Base-by-base conservation (phyloP, 2,329 filamentous ascomycete species). In the Curvularia sp. region DNA sequence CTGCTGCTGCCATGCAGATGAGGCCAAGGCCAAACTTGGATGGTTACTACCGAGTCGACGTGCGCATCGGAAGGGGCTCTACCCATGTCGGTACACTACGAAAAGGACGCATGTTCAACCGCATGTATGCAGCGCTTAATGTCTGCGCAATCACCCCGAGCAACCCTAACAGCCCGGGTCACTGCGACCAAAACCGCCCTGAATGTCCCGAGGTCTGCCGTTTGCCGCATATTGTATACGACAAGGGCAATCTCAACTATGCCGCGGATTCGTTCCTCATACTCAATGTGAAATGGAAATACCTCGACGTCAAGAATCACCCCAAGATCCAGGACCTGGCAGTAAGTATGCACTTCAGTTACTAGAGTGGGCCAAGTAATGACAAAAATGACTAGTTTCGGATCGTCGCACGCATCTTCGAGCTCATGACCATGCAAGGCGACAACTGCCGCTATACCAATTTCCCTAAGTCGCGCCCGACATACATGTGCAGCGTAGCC, bases 21-120 rank as follows among this genome's bases (percentile, higher is more conserved):
- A 38, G 20, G 22, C 20, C 30, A 20, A 4, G 10, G 3, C 50
- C 50, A 4, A 47, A 58, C 15, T 31, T 58, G 24, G 20, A 55
- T 4, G 51, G 39, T 13, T 54, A 52, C 38, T 58, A 58, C 20
- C 44, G 30, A 5, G 7, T 58, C 8, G 55, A 58, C 28, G 30
- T 58, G 10, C 55, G 55, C 4, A 22, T 58, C 5, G 51, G 55
- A 30, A 9, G 26, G 9, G 22, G 15, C 2, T 28, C 30, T 2
- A 55, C 51, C 12, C 51, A 58, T 38, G 26, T 28, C 13, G 55
- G 55, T 26, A 58, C 51, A 13, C 53, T 58, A n/a, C 44, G 30
- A 3, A 33, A 24, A 38, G 44, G 22, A 6, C 55, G 55, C 18
- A 33, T 58, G 30, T 58, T 55, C 31, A 38, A 49, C 9, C 55